Conservation (phyloP, 176 grass and related monocot species). For the Ensete glaucum region DNA sequence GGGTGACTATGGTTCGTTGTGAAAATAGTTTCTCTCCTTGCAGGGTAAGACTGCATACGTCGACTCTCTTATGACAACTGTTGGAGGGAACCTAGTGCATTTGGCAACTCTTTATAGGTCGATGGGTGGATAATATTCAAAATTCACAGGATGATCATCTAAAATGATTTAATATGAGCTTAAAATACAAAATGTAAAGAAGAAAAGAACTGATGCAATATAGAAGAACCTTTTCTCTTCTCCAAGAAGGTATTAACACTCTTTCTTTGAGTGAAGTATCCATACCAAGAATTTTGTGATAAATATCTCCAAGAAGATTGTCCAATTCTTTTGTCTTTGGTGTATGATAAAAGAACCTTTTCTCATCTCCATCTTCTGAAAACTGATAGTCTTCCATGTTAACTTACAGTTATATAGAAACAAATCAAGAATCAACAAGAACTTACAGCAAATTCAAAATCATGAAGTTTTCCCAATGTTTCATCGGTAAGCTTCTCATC, state of each 20-base stretch:
- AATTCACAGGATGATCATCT: not conserved
- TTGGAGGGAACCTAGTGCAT: too few relatives aligned
- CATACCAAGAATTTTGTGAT: slow-evolving; percentile 99
- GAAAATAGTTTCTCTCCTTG: too few relatives aligned
- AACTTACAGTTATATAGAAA: slow-evolving; percentile 20
- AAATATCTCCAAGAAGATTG: slow-evolving; percentile 96
- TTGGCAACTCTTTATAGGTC: too few relatives aligned
- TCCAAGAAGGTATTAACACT: too few relatives aligned
- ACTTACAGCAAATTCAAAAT: slow-evolving; percentile 85
- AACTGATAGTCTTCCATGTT: slow-evolving; percentile 45
- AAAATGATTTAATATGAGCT: not conserved
- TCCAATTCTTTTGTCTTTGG: slow-evolving; percentile 93
- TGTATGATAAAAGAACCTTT: slow-evolving; percentile 91
- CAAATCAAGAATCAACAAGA: slow-evolving; percentile 8
- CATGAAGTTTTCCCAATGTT: slow-evolving; percentile 50
- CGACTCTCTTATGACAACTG: too few relatives aligned
- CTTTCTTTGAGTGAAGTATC: not conserved
- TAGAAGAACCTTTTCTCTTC: too few relatives aligned
- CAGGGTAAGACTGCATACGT: too few relatives aligned
- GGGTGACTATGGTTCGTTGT: too few relatives aligned
- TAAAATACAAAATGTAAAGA: not conserved
- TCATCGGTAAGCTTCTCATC: slow-evolving; percentile 69
- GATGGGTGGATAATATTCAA: too few relatives aligned
- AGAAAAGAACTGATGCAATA: not conserved
- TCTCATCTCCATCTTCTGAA: slow-evolving; percentile 74